Base-by-base conservation (phyloP, 805 yeast genomes). In the Candida berthetii region DNA sequence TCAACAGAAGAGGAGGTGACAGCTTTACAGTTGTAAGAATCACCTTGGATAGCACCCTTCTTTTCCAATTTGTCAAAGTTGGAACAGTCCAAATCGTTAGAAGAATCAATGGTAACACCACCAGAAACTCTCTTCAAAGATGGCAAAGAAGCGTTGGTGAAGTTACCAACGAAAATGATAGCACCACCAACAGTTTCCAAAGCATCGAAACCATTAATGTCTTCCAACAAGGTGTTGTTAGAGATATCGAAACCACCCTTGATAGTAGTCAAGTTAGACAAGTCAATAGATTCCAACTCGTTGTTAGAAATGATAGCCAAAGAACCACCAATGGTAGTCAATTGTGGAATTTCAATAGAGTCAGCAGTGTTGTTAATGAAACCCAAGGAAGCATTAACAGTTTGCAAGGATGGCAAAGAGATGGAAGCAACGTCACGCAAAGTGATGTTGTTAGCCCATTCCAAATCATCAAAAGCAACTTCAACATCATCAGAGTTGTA, bases 231-330 rank as follows among this genome's bases (percentile, higher is more conserved):
- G 50, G 86, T 69, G 84, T 93, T 93, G 80, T 89, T 87, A 49
- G 85, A 79, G 61, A 93, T 71, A 57, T 77, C 82, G 66, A 93
- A 85, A 67, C 96, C 99, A 78, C 99, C 98, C 64, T 91, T 95
- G 57, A 93, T 71, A 38, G 75, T 50, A 47, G 80, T 72, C 67
- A 93, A 78, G 61, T 74, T 64, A 40, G 85, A 71, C 74, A 88
- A 83, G 51, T 82, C 79, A 45, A 85, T 52, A 54, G 70, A 74
- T 55, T 77, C 75, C 65, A 93, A 78, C 42, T 84, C 76, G 48
- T 76, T 74, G 77, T 93, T 93, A 53, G 82, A 71, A 62, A 69
- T 69, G 58, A 93, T 68, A 50, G 90, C 68, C 57, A 93, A 76
- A 52, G 96, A 80, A 57, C 84, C 87, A 64, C 96, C 96, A 58